Percentiles rank a stretch among this genome's conserved stretches.
Evolutionary conservation across 495 filamentous ascomycete species (phyloP).

Genomic region (Jackrogersella minutella): DNA sequence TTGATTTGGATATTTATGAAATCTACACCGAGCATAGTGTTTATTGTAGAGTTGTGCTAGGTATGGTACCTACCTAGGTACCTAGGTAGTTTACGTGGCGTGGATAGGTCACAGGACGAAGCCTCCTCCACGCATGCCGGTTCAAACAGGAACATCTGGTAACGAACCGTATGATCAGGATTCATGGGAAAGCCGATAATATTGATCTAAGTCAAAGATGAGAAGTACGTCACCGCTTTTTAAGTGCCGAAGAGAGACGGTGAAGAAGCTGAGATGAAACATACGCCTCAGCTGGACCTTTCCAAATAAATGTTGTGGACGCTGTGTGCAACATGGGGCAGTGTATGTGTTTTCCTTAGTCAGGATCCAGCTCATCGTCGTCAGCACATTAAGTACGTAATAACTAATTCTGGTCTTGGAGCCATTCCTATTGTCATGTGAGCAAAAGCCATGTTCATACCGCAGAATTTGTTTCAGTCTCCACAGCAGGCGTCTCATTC

Average conservation of each 20-base stretch:
- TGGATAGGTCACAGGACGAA: too few species aligned
- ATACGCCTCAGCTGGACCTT: not conserved
- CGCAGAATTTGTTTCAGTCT: not conserved
- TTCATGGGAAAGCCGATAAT: not conserved
- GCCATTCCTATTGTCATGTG: slow-evolving; percentile 2
- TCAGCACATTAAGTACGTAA: not conserved
- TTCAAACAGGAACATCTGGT: too few species aligned
- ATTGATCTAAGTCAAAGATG: not conserved
- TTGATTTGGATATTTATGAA: too few species aligned
- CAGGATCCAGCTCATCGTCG: slow-evolving; percentile 1
- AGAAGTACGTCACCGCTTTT: not conserved
- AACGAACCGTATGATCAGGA: not conserved
- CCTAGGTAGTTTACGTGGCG: too few species aligned
- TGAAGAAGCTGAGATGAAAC: slow-evolving; percentile 5
- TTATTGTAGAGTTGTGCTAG: too few species aligned
- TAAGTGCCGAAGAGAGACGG: not conserved
- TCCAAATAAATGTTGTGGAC: not conserved
- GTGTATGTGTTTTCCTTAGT: too few species aligned
- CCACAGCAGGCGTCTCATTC: not conserved
- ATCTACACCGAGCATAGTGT: too few species aligned
- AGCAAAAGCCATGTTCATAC: not conserved
- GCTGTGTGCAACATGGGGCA: too few species aligned
- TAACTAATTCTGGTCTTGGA: not conserved
- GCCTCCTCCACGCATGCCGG: too few species aligned
- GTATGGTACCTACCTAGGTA: too few species aligned